Conservation (phyloP, 148 eudicot species). For the Euryodendron excelsum region DNA sequence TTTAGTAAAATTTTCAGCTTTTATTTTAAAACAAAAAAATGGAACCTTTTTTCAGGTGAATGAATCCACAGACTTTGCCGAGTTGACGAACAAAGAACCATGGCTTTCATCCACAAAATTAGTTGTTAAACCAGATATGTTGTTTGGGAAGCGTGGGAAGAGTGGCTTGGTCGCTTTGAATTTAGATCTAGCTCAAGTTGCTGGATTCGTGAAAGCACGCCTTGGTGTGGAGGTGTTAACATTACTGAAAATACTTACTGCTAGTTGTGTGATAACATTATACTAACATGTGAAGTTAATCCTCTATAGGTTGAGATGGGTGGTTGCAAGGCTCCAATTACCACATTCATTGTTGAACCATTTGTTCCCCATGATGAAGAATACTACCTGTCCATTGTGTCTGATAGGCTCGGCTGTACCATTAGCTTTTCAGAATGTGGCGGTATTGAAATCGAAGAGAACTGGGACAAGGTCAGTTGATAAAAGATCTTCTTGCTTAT, state of each 20-base stretch:
- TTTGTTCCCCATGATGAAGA: conserved; percentile 77
- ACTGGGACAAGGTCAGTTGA: conserved; percentile 76
- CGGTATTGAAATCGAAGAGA: conserved; percentile 85
- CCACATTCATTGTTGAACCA: conserved; percentile 81
- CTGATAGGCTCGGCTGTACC: conserved; percentile 71
- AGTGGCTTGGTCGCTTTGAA: conserved; percentile 78
- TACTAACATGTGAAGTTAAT: neutral
- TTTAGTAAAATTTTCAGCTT: neutral
- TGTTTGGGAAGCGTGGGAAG: conserved; percentile 91
- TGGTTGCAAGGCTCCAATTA: conserved; percentile 79
- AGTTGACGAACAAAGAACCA: conserved; percentile 57
- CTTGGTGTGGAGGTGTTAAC: conserved; percentile 64
- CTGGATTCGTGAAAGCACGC: conserved; percentile 67
- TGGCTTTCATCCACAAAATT: conserved; percentile 75
- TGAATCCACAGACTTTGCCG: conserved; percentile 57
- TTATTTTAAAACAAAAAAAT: neutral
- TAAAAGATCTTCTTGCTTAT: neutral
- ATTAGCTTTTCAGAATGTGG: conserved; percentile 89
- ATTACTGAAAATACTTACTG: neutral
- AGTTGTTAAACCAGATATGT: conserved; percentile 86
- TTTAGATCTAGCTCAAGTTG: conserved; percentile 79
- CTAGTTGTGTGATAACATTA: neutral
- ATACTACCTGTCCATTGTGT: conserved; percentile 68
- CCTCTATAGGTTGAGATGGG: conserved; percentile 64
- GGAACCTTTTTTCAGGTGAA: conserved; percentile 37